Evolutionary conservation across 2,329 filamentous ascomycete genomes (phyloP), one percentile per base, ranked within the genome.

Genomic region (Beauveria sp.): DNA sequence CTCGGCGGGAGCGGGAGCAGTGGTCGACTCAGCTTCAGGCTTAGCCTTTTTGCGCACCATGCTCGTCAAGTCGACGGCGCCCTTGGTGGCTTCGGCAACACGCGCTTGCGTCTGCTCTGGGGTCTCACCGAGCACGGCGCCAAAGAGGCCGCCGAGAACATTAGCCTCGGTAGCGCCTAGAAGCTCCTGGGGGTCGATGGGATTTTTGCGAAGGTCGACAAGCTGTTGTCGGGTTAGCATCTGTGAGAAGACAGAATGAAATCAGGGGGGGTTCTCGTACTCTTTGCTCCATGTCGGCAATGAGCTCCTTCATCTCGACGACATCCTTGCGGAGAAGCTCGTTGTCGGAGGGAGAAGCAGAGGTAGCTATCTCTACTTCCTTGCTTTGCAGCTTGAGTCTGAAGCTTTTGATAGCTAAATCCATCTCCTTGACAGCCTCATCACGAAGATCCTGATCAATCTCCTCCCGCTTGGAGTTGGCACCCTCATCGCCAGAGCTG

Each of bases 221-320:
- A 93, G 83, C 81, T 88, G 66, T 48, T 46, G n/a, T 18, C 40
- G 28, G 24, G 60, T 67, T 63, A 66, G 62, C 18, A 46, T 45
- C 3, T 6, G 40, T n/a, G 22, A 5, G 16, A 43, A 24, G 14
- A 5, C 9, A 7, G 20, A 12, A 45, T 26, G 8, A 16, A 5
- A 14, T 1, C 18, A 1, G 22, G 18, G 24, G 18, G 24, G 40
- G 20, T 16, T 45, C 31, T 75, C 83, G 74, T 76, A 89, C 85
- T 66, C 89, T 80, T 71, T 88, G 83, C 75, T 91, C 86, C 84
- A 95, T 90, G 66, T 95, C 90, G 59, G 82, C 81, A 53, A 93
- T 82, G 66, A 95, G 85, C 64, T 92, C 88, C 75, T 89, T 90
- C 66, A 90, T 88, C 64, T 95, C 89, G 59, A 79, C 75, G 64